These are phyloP conservation scores for Diaporthe eres DNA, from an alignment of 2,329 filamentous ascomycete species.

Conservation along the genomic window DNA sequence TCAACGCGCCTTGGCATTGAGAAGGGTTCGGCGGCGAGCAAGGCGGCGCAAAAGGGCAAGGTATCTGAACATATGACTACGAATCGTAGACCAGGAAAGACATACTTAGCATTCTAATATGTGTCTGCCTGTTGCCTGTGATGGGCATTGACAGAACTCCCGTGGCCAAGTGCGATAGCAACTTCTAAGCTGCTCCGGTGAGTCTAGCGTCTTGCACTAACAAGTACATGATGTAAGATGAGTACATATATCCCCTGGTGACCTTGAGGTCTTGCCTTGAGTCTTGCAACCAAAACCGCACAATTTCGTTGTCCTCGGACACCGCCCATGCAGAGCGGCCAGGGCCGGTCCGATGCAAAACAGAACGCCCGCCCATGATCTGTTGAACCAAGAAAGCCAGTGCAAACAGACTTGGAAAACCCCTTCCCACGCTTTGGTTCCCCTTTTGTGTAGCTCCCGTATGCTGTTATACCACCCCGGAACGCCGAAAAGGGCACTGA, in stretches of 20 bases:
- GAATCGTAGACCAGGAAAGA: slow-evolving; percentile 25
- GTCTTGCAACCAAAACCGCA: slow-evolving; percentile 17
- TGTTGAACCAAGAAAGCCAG: slow-evolving; percentile 27
- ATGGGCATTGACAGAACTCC: not conserved
- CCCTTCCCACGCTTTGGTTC: not conserved
- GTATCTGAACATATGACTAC: slow-evolving; percentile 26
- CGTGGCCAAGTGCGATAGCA: not conserved
- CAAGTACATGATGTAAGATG: slow-evolving; percentile 20
- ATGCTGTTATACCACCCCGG: slow-evolving; percentile 16
- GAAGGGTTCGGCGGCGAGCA: not conserved
- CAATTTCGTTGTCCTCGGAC: not conserved
- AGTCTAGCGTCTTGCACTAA: slow-evolving; percentile 12
- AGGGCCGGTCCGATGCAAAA: slow-evolving; percentile 20
- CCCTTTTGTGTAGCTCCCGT: slow-evolving; percentile 25
- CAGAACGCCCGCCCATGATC: slow-evolving; percentile 6
- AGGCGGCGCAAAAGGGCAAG: slow-evolving; percentile 25
- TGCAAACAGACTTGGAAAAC: slow-evolving; percentile 23
- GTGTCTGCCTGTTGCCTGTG: slow-evolving; percentile 8
- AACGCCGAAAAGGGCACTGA: slow-evolving; percentile 22
- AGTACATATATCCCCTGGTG: slow-evolving; percentile 22
- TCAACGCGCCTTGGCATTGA: not conserved
- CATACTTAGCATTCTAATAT: slow-evolving; percentile 18
- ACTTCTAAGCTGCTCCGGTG: slow-evolving; percentile 4
- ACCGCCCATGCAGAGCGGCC: slow-evolving; percentile 20
- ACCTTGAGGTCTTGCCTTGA: slow-evolving; percentile 40